Evolutionary conservation across 345 rosid genomes (phyloP).

Genomic region (Citrus hindsii): DNA sequence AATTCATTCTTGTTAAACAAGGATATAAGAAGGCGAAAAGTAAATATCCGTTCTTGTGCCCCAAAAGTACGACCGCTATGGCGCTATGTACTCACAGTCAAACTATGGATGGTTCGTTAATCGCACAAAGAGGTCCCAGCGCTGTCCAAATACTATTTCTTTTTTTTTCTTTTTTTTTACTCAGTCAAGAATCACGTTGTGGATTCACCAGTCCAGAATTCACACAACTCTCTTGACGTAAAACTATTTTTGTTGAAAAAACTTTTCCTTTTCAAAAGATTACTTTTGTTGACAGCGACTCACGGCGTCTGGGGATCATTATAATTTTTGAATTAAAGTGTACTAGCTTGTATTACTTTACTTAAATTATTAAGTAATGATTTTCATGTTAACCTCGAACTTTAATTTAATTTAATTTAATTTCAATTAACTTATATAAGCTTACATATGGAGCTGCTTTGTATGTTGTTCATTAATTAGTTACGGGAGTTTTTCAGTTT

Average conservation of each 20-base stretch:
- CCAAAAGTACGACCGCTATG: neutral
- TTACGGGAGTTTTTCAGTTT: too few species aligned
- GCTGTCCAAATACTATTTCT: too few species aligned
- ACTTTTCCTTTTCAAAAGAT: too few species aligned
- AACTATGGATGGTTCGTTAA: neutral
- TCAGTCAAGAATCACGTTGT: conserved; percentile 4
- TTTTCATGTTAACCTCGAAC: neutral
- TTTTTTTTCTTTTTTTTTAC: neutral
- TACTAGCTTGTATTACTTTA: rapidly evolving
- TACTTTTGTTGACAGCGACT: neutral
- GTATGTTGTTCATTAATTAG: too few species aligned
- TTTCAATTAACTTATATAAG: too few species aligned
- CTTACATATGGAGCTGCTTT: too few species aligned
- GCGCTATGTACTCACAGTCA: neutral
- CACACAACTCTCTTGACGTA: neutral
- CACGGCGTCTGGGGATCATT: too few species aligned
- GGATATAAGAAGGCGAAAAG: neutral
- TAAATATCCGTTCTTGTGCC: neutral
- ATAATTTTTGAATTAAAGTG: too few species aligned
- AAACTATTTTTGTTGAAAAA: too few species aligned
- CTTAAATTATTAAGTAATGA: neutral
- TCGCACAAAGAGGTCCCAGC: neutral
- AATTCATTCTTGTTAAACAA: neutral
- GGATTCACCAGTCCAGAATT: neutral
- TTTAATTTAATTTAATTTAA: too few species aligned